Conservation (phyloP, 768 basidiomycete species). For the Boletus sensibilis region DNA sequence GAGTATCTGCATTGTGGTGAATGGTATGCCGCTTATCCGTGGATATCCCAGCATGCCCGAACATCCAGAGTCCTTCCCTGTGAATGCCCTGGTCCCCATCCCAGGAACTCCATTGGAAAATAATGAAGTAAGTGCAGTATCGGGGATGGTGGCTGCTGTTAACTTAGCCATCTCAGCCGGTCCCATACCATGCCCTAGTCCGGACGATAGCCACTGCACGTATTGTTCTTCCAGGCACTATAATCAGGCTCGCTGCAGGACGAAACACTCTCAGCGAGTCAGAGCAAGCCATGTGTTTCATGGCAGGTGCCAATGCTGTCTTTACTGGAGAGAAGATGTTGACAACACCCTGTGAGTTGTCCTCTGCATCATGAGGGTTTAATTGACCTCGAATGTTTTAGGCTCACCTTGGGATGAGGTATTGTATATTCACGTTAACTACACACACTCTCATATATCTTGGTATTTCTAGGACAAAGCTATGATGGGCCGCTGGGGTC, state of each 20-base stretch:
- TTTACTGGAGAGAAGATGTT: constrained; percentile 99
- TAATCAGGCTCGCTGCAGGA: constrained; percentile 94
- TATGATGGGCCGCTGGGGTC: constrained; percentile 92
- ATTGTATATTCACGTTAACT: constrained; percentile 12
- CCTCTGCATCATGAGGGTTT: background rate
- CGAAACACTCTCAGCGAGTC: constrained; percentile 84
- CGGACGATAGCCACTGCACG: constrained; percentile 95
- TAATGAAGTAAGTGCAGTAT: constrained; percentile 63
- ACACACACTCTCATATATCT: background rate
- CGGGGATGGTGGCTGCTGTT: constrained; percentile 1
- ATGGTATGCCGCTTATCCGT: constrained; percentile 2
- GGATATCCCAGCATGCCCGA: constrained; percentile 70
- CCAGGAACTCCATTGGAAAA: constrained; percentile 89
- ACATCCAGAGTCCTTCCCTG: constrained; percentile 98
- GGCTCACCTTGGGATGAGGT: constrained; percentile 95
- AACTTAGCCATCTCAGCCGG: constrained; percentile 49
- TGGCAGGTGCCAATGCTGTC: constrained; percentile 97
- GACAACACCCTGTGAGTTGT: constrained; percentile 85
- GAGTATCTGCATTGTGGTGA: constrained; percentile 28
- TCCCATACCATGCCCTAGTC: constrained; percentile 79
- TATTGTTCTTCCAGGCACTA: constrained; percentile 86
- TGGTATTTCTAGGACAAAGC: constrained; percentile 67
- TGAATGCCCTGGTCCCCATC: constrained; percentile 96
- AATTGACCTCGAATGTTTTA: constrained; percentile 29
- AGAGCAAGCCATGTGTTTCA: constrained; percentile 97